Base-by-base conservation (phyloP, 2,329 filamentous ascomycete species). In the Penicillium sp. region DNA sequence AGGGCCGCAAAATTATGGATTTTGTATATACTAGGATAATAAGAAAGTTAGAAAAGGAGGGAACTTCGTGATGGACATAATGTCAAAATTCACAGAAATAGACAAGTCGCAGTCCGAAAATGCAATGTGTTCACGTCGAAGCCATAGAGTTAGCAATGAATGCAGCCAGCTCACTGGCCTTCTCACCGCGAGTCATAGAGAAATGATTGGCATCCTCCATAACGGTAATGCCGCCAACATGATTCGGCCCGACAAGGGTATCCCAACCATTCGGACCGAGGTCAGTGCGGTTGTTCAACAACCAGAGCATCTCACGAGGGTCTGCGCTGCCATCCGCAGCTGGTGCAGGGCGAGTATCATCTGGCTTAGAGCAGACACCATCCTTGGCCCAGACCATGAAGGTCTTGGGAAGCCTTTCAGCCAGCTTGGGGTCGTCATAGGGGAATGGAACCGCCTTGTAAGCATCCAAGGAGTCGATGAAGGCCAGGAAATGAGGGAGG, bases 401-500 rank as follows among this genome's bases (percentile, higher is more conserved):
- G 5, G 77, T 75, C 55, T 76, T 73, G 1, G 77, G 78, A 11
- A 74, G 68, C 38, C 71, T 73, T 17, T 69, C 68, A 12, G 69
- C 66, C 50, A 62, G 65, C 9, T 65, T 47, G 3, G 48, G 50
- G 17, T 73, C 68, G 8, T 55, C 50, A 54, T 67, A 71, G 3
- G 71, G 69, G 57, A 74, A 68, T 0, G 68, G 67, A 2, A 58
- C 38, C 1, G 69, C 70, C 53, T 67, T 70, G 61, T 82, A 82
- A 28, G 73, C 73, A 42, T 78, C 76, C 37, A 82, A 68, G 0
- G 75, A 70, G 49, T 78, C 74, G 59, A 82, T 79, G 57, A 75
- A 76, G 28, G 80, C 79, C 26, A 77, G 65, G 69, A 82, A 82
- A 64, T 82, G 80, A 19, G 78, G 78, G 3, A 80, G 71, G 28